phyloP scores from a whole-genome alignment of 2,329 filamentous ascomycete genomes.

The Madurella fahalii region DNA sequence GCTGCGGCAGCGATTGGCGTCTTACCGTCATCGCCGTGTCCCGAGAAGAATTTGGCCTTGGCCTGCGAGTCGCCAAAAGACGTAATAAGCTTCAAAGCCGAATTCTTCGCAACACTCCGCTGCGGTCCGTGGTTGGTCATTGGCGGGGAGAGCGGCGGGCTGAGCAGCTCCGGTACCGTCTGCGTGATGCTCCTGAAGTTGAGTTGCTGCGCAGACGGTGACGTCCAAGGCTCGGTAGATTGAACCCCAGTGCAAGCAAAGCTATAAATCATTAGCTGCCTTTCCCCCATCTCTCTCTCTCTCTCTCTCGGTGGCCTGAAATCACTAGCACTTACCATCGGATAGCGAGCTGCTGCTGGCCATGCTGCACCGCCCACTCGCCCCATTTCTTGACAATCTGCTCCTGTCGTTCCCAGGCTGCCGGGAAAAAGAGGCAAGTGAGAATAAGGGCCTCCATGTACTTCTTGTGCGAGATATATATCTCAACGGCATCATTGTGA shows the following conservation, averaged over 20 bases:
- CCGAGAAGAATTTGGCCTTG: constrained; percentile 61
- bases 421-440: constrained; percentile 75
- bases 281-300: not conserved
- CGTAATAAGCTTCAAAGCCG: constrained; percentile 86
- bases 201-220: constrained; percentile 67
- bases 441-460: constrained; percentile 92
- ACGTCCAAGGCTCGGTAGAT: constrained; percentile 81
- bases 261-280: constrained; percentile 28
- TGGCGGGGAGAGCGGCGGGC: constrained; percentile 71
- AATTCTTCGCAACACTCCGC: constrained; percentile 69
- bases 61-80: constrained; percentile 66
- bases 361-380: constrained; percentile 80
- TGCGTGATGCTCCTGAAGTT: constrained; percentile 50
- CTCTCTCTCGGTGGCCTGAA: not conserved
- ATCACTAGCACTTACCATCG: constrained; percentile 53
- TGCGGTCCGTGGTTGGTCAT: constrained; percentile 56
- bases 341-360: constrained; percentile 85
- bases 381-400: constrained; percentile 92
- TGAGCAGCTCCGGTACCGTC: constrained; percentile 58
- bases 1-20: constrained; percentile 80
- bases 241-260: constrained; percentile 89
- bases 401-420: constrained; percentile 86
- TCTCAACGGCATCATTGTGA: constrained; percentile 89
- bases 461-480: constrained; percentile 86
- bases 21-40: constrained; percentile 48